Percentiles rank a stretch among this genome's conserved stretches.
Conservation (phyloP, 805 yeast species). For the Saccharomycopsis guyanensis region DNA sequence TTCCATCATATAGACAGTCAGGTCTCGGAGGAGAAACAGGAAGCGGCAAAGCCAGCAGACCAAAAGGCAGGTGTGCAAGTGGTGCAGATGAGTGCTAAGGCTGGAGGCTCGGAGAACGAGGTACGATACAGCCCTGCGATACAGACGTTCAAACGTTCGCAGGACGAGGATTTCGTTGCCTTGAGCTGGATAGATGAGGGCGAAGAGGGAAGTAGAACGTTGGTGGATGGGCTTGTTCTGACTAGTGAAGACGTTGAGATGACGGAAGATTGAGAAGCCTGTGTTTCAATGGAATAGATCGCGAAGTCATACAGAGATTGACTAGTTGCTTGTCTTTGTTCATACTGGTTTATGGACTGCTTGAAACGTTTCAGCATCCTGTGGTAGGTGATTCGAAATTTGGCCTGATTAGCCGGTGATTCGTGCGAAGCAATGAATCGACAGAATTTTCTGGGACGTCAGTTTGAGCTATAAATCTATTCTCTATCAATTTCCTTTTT, state of each 20-base stretch:
- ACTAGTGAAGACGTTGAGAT: background rate
- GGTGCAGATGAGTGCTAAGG: conserved; percentile 70
- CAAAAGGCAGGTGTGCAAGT: conserved; percentile 40
- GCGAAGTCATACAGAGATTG: too few species aligned
- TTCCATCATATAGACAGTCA: conserved; percentile 70
- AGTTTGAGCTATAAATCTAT: too few species aligned
- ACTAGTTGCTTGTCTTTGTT: too few species aligned
- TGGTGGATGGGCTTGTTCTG: conserved; percentile 22
- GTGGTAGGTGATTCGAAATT: too few species aligned
- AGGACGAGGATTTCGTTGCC: conserved; percentile 45
- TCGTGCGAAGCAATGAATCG: too few species aligned
- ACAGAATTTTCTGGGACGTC: too few species aligned
- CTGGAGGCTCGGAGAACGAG: conserved; percentile 47
- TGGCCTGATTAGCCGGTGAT: too few species aligned
- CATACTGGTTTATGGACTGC: too few species aligned
- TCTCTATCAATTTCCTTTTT: too few species aligned
- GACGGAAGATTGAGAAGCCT: background rate
- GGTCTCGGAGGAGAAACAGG: conserved; percentile 33
- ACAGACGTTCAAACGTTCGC: conserved; percentile 51
- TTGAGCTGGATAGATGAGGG: conserved; percentile 40
- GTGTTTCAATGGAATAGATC: too few species aligned
- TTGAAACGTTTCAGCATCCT: too few species aligned
- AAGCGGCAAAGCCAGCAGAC: conserved; percentile 19
- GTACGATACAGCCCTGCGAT: conserved; percentile 64
- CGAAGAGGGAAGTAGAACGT: conserved; percentile 26